Evolutionary conservation across 768 basidiomycete genomes (phyloP).

Genomic region (Mycena galopus): DNA sequence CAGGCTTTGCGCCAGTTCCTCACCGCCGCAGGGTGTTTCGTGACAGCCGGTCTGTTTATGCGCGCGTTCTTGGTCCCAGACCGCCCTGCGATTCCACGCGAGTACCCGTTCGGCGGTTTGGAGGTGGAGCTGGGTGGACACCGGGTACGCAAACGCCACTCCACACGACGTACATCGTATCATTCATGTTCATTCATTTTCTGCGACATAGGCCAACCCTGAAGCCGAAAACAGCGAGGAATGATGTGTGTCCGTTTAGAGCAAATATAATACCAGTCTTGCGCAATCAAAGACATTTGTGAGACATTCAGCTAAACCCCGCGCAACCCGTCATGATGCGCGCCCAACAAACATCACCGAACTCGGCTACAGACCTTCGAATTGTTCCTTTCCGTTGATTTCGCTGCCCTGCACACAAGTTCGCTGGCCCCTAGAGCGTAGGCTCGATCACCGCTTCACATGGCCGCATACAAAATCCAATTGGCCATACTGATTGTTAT

Average conservation of each 20-base stretch:
- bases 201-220: constrained; percentile 38
- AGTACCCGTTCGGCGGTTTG: constrained; percentile 84
- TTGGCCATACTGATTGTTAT: background rate
- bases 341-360: background rate
- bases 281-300: background rate
- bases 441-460: background rate
- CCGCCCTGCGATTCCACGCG: constrained; percentile 74
- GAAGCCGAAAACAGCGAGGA: constrained; percentile 36
- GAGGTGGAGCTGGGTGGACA: constrained; percentile 83
- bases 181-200: constrained; percentile 20
- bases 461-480: background rate
- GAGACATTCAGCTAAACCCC: constrained; percentile 10
- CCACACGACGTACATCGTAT: background rate
- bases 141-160: constrained; percentile 63
- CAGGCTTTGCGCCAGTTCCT: constrained; percentile 76
- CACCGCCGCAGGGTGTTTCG: constrained; percentile 72
- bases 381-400: constrained; percentile 5
- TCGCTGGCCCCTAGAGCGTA: background rate
- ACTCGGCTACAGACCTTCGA: background rate
- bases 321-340: background rate
- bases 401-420: background rate
- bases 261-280: background rate
- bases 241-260: constrained; percentile 28
- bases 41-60: constrained; percentile 70
- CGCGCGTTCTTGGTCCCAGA: constrained; percentile 70